Base-by-base conservation (phyloP, 2,329 filamentous ascomycete genomes). In the Beauveria sp. region DNA sequence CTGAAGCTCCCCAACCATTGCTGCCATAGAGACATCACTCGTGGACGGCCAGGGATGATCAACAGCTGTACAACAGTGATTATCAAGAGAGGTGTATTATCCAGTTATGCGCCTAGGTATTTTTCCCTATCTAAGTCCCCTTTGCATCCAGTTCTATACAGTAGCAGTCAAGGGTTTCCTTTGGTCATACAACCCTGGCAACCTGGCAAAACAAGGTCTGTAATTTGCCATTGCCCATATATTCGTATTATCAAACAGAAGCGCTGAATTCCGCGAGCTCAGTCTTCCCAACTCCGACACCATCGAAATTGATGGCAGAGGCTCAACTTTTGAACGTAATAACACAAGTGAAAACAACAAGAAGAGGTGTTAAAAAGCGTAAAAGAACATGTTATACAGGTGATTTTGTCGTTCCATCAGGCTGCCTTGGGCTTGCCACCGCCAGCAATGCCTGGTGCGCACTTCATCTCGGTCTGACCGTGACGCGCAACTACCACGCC, bases 31-130 rank as follows among this genome's bases (percentile, higher is more conserved):
- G 31, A 34, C 31, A 9, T 34, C 31, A 34, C 31, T 34, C 31
- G 31, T 14, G 4, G 12, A 14, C 31, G 12, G 34, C 12, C 34
- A 38, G 12, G 6, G 14, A 38, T 16, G 12, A 38, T 38, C 34
- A 50, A 31, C 43, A 24, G 20, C n/a, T 46, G 14, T 20, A 46
- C 43, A 22, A 9, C 34, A 38, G n/a, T 16, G 10, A 22, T 38
- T 14, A 14, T 24, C 40, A 61, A 54, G 59, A 61, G 59, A 48
- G 42, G 59, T 61, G 59, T 61, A 54, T 61, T 61, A 45, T 61
- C 59, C 59, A 54, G 50, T 53, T 54, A 24, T 54, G 31, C 59
- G 59, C 59, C 51, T 45, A 49, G 12, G 31, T 34, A 54, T 43
- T 54, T 49, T 24, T 54, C 40, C 43, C 50, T 42, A 54, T 54